Base-by-base conservation (phyloP, 768 basidiomycete species). In the Lactarius sanguifluus region DNA sequence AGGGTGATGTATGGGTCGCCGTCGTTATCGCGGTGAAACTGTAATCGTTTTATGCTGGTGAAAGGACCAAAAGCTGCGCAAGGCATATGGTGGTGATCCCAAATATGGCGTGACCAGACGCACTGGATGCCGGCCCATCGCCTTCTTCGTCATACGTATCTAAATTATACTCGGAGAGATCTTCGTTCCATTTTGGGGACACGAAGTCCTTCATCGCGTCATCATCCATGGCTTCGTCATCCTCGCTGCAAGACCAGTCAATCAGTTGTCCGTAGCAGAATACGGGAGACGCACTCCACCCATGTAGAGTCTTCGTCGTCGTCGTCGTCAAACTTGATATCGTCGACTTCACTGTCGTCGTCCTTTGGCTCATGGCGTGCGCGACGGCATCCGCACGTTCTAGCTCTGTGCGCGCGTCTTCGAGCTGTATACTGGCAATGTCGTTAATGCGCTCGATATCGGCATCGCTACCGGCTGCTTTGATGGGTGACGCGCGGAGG, bases 1-100 rank as follows among this genome's bases (percentile, higher is more conserved):
- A 98, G 77, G 0, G 96, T 98, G 71, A 99, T 92, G 73, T 96
- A 98, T 0, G 97, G 97, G 77, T 99, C 97, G 40, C 98, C 94
- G 62, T 91, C 84, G 73, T 95, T 94, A 71, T 94, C 87, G 60
- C 87, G 86, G 76, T 98, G 95, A 75, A 92, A 96, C 25, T 90
- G 90, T 59, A 99, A 79, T 20, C 96, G 96, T 74, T 97, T 96
- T 77, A 98, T 94, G 73, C 93, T 96, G 76, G 90, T 94, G 78
- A 99, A 99, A 20, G 91, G 91, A 45, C 95, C 90, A 68, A 79
- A 74, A 54, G 79, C 90, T 91, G 69, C 28, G 65, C 57, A 60
- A 45, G 25, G 45, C 68, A 59, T 59, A 74, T 62, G 50, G 41
- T 45, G 68, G 66, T 56, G 57, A 36, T 56, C 59, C 57, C 45